Evolutionary conservation across 192 early-diverging fungal species (phyloP).

Genomic region (Coemansia sp.): DNA sequence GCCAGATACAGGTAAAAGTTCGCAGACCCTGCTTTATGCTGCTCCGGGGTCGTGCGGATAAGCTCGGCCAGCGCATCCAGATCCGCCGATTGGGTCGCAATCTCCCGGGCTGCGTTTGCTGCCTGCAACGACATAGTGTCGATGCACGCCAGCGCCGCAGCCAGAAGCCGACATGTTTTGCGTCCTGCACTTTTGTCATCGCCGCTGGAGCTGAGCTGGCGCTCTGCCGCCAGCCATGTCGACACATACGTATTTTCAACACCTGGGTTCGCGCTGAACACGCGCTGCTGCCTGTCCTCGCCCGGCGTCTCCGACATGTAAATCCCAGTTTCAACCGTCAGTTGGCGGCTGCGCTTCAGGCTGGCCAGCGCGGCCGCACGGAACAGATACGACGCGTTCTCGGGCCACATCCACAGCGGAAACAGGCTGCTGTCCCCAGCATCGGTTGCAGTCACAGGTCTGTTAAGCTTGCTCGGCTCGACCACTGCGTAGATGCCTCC

Average conservation of each 20-base stretch:
- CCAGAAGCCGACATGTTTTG: slow-evolving; percentile 1
- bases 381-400: slow-evolving; percentile 17
- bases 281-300: not conserved
- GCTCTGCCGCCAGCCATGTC: slow-evolving; percentile 24
- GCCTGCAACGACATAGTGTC: not conserved
- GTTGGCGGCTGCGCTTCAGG: slow-evolving; percentile 5
- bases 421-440: not conserved
- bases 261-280: slow-evolving; percentile 32
- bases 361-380: slow-evolving; percentile 27
- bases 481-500: slow-evolving; percentile 16
- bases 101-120: not conserved
- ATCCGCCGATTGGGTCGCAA: not conserved
- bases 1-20: slow-evolving; percentile 10
- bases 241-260: slow-evolving; percentile 39
- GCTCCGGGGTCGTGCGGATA: not conserved
- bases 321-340: slow-evolving; percentile 4
- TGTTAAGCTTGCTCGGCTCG: slow-evolving; percentile 18
- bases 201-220: not conserved
- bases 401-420: slow-evolving; percentile 40
- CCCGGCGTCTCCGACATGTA: not conserved
- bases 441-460: not conserved
- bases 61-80: slow-evolving; percentile 8
- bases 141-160: slow-evolving; percentile 11
- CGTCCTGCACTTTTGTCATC: not conserved
- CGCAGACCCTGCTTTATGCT: not conserved